phyloP scores from a whole-genome alignment of 2,329 filamentous ascomycete genomes.

The Rhynchosporium agropyri region DNA sequence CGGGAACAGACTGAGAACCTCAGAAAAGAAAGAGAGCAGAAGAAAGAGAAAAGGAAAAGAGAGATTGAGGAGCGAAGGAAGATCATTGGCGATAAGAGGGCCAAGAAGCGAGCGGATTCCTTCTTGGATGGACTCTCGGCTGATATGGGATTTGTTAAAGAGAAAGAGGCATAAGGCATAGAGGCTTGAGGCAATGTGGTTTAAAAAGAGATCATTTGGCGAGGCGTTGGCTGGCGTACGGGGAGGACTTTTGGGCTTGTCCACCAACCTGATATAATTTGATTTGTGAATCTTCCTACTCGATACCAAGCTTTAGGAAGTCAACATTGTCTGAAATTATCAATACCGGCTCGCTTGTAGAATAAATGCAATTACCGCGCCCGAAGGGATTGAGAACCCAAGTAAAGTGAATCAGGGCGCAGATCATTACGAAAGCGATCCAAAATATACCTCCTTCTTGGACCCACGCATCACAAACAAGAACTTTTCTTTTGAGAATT shows the following conservation, averaged over 20 bases:
- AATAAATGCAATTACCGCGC: no score
- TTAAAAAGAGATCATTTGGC: not conserved
- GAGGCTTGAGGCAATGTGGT: not conserved
- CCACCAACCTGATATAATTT: no score
- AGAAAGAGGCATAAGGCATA: constrained; percentile 3
- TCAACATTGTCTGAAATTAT: no score
- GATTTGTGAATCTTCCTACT: no score
- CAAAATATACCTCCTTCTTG: no score
- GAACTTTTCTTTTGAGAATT: no score
- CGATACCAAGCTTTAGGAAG: no score
- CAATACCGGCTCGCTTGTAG: no score
- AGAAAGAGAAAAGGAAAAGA: constrained; percentile 58
- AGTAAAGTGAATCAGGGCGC: no score
- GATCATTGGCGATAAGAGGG: constrained; percentile 51
- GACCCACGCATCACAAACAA: no score
- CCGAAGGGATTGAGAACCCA: no score
- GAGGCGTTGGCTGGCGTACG: constrained; percentile 10
- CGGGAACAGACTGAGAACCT: constrained; percentile 67
- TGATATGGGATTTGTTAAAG: constrained; percentile 29
- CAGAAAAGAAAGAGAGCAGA: constrained; percentile 54
- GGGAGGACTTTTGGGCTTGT: not conserved
- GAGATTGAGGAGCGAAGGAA: constrained; percentile 62
- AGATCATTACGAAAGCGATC: no score
- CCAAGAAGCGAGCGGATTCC: constrained; percentile 69
- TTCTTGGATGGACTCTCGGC: constrained; percentile 66